Base-by-base conservation (phyloP, 768 basidiomycete genomes). In the Rhodocollybia butyracea region DNA sequence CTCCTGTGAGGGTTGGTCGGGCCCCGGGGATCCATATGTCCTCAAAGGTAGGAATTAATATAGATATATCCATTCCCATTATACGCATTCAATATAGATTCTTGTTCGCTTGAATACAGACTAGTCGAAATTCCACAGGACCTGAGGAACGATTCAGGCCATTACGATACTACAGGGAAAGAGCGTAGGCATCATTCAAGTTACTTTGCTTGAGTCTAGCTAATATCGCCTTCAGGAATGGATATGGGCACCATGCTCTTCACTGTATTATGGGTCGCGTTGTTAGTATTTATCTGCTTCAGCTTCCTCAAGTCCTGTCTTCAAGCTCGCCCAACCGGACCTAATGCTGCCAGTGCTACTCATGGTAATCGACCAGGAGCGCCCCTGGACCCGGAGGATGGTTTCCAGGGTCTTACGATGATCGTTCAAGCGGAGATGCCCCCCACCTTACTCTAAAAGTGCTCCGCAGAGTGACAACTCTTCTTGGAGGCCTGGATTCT, bases 1-100 rank as follows among this genome's bases (percentile, higher is more conserved):
- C 1, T 86, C 84, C 17, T 98, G 95, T 63, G 95, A 98, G 74
- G 95, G 95, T 22, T 98, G 89, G 88, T 83, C 80, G 36, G 73
- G 77, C 30, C 82, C 91, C 3, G 93, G 91, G 0, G 95, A 98
- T 71, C 77, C 83, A 1, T 83, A 86, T 67, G 90, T 98, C 13
- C 69, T 96, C 58, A 91, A 92, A 76, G 94, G 94, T 88, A 34
- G 31, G 71, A 59, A 48, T 27, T 38, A 21, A 17, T 39, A 8
- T 22, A n/a, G n/a, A n/a, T n/a, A n/a, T n/a, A n/a, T n/a, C n/a
- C n/a, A n/a, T n/a, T n/a, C n/a, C n/a, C n/a, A n/a, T n/a, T n/a
- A n/a, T n/a, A n/a, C n/a, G 29, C 12, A 13, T 27, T n/a, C 45
- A 10, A 41, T 32, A 29, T 30, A 93, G 94, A 88, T 17, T 94